These are phyloP conservation scores for Colletotrichum phormii DNA, from an alignment of 2,329 filamentous ascomycete species.

Conservation along the genomic window DNA sequence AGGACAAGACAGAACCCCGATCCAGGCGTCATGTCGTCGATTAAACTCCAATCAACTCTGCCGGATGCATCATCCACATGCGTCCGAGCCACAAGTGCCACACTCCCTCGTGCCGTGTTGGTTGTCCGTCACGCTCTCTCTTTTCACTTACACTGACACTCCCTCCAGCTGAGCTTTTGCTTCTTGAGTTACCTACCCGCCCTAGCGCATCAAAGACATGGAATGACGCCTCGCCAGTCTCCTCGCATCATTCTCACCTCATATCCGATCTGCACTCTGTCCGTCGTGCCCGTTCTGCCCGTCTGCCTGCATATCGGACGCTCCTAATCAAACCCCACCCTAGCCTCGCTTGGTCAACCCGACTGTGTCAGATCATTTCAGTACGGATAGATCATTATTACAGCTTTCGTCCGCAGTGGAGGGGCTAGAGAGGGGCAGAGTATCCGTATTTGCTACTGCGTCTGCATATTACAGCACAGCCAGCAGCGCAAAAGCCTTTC, in stretches of 20 bases:
- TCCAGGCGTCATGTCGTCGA: constrained; percentile 2
- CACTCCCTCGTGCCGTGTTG: neutral
- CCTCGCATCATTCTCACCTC: constrained; percentile 7
- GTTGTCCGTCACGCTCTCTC: neutral
- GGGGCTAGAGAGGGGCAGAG: constrained; percentile 19
- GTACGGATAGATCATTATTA: too few species aligned
- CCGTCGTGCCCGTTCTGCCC: neutral
- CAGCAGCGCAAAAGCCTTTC: constrained; percentile 1
- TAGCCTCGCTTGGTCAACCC: constrained; percentile 10
- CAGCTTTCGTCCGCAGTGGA: constrained; percentile 10
- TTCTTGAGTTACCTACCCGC: neutral
- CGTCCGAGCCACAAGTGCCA: constrained; percentile 20
- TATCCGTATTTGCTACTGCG: neutral
- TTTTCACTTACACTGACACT: neutral
- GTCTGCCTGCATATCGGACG: constrained; percentile 16
- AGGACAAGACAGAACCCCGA: neutral
- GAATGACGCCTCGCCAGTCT: constrained; percentile 27
- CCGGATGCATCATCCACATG: constrained; percentile 13
- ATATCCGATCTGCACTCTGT: constrained; percentile 12
- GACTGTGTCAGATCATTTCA: constrained; percentile 22
- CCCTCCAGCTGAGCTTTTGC: neutral
- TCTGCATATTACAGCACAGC: constrained; percentile 4
- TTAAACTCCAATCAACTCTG: constrained; percentile 18
- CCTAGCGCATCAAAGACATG: constrained; percentile 24
- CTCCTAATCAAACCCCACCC: constrained; percentile 15